Base-by-base conservation (phyloP, 805 yeast genomes). In the Cyberlindnera suaveolens region DNA sequence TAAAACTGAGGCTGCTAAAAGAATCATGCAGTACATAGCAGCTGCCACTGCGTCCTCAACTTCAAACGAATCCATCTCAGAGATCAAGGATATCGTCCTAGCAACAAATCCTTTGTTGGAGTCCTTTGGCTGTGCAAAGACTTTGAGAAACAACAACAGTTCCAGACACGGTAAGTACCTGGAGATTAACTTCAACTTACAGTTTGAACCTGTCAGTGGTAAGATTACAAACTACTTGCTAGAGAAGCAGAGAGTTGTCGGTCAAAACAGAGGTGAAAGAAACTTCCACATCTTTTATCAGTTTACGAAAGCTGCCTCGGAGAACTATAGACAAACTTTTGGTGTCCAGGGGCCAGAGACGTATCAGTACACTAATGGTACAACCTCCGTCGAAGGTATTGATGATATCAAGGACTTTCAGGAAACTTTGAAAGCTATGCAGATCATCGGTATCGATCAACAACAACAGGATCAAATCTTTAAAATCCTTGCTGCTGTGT, bases 271-370 rank as follows among this genome's bases (percentile, higher is more conserved):
- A 50, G 81, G 85, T 54, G 99, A 93, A 70, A 78, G 99, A 63
- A 93, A 93, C 61, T 93, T 93, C 71, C 99, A 93, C 63, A 93
- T 93, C 44, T 93, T 93, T 62, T 93, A 93, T 62, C 99, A 93
- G 67, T 85, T 86, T 62, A 85, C 97, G 11, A 93, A 91, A 62
- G 86, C 87, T 48, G 95, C 96, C 3, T 78, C 88, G 13, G 90
- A 88, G 32, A 73, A 72, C 44, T 89, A 91, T 60, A 82, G 96
- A 60, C 88, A 85, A 53, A 70, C 67, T 31, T 90, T 71, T 61
- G 99, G 99, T 41, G 80, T 93, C 45, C 98, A 93, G 65, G 80
- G 80, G 30, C 99, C 99, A 1, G 98, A 93, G 58, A 81, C 90
- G 42, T 93, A 93, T 62, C 64, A 83, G 18, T 93, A 93, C 65